Evolutionary conservation across 2,329 filamentous ascomycete species (phyloP), one percentile per base, ranked within the genome.

Genomic region (Venturia pyrina): DNA sequence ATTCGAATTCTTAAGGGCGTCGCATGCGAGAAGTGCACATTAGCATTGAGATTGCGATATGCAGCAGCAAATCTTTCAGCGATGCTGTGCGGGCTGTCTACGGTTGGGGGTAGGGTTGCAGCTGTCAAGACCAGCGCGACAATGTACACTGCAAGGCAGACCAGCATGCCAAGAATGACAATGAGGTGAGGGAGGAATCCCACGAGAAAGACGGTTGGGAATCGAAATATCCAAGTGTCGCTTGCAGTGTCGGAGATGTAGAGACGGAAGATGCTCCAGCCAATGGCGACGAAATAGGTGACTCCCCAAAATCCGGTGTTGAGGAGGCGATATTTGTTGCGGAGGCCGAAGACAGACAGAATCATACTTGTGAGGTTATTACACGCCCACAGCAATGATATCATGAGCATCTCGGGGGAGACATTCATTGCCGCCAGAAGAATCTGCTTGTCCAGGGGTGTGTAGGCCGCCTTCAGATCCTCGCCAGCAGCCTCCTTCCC

Each of bases 151-250:
- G 81, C 72, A 2, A 85, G 81, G 73, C 95, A 98, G 19, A 88
- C 78, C 5, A 85, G 67, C 60, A 97, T 96, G 0, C 93, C 95
- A 8, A 84, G 71, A 1, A 98, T 77, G 15, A 98, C 90, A 32
- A 96, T 80, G n/a, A 98, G 82, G 75, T 98, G 93, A 1, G 95
- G 95, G 44, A 98, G 89, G 74, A 98, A 97, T 0, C 93, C 91
- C 40, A 98, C 89, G 67, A 98, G 92, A 72, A 91, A 97, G 50
- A 98, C 92, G 0, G 93, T 97, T 3, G 95, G 95, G 69, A 96
- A 97, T 68, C 91, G 85, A 53, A 97, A 81, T 13, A 96, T 81
- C 4, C 90, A 89, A 41, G 88, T 84, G 15, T 41, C 64, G 43
- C 28, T 62, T 17, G n/a, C 19, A 44, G 19, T 50, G n/a, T 41